Evolutionary conservation across 768 basidiomycete species (phyloP).

Genomic region (Psilocybe cyanescens): DNA sequence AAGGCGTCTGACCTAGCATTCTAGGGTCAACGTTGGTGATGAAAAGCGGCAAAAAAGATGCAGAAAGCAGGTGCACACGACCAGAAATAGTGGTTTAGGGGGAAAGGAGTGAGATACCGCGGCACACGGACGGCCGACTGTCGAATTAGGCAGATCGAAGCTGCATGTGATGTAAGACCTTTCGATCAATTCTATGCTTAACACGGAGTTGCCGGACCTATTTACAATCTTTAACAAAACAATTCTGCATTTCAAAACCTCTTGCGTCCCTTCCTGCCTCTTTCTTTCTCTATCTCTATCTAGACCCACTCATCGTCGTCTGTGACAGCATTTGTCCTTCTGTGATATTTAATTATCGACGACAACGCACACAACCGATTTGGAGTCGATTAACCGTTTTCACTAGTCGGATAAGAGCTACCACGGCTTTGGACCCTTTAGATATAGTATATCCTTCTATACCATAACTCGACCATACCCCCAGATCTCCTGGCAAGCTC

Average conservation of each 20-base stretch:
- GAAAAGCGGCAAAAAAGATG: not conserved
- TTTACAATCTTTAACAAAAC: too few species aligned
- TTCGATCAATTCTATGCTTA: too few species aligned
- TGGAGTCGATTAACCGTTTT: not conserved
- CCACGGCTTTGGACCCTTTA: not conserved
- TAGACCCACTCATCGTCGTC: too few species aligned
- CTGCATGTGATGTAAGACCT: not conserved
- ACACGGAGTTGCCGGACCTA: too few species aligned
- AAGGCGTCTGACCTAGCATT: not conserved
- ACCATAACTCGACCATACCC: not conserved
- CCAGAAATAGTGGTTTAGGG: not conserved
- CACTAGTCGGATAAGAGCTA: not conserved
- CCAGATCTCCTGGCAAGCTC: not conserved
- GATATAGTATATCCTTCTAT: not conserved
- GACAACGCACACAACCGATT: not conserved
- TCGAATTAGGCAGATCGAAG: not conserved
- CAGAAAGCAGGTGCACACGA: not conserved
- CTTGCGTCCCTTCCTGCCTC: too few species aligned
- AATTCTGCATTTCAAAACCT: too few species aligned
- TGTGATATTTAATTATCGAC: too few species aligned
- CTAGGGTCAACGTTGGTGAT: not conserved
- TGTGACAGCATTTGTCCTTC: too few species aligned
- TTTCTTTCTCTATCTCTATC: too few species aligned
- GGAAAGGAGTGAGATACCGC: not conserved
- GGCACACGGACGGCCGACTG: not conserved